Conservation (phyloP, 208 protist genomes). For the Acanthamoeba sp. region DNA sequence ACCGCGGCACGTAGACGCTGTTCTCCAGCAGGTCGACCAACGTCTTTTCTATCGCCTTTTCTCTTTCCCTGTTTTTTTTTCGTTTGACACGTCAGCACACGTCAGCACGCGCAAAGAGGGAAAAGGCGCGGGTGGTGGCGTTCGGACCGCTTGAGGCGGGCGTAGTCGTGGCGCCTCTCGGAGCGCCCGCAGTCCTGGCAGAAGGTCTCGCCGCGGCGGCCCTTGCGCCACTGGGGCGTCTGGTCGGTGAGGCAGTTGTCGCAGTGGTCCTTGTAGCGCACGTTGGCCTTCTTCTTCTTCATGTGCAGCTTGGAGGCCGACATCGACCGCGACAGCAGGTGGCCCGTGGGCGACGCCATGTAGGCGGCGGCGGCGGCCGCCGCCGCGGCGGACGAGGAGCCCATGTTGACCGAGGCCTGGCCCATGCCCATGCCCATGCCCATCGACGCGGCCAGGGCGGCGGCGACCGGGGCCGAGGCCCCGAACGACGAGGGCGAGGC, state of each 20-base stretch:
- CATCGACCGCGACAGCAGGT: constrained; percentile 14
- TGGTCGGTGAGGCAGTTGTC: constrained; percentile 60
- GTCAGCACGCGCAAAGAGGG: neutral
- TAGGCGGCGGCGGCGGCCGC: neutral
- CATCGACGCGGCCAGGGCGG: neutral
- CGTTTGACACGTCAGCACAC: neutral
- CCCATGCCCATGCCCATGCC: neutral
- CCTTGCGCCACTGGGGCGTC: constrained; percentile 66
- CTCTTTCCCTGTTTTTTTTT: neutral
- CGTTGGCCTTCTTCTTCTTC: constrained; percentile 63
- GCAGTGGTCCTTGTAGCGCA: constrained; percentile 65
- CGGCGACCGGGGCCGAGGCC: constrained; percentile 9
- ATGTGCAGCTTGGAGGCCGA: neutral
- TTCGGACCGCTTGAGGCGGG: constrained; percentile 11
- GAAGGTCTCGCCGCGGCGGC: constrained; percentile 67
- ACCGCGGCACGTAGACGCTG: constrained; percentile 39
- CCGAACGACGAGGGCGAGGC: constrained; percentile 28
- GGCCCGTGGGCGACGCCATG: constrained; percentile 20
- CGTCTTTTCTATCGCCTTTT: constrained; percentile 40
- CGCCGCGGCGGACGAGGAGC: neutral
- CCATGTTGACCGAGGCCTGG: neutral
- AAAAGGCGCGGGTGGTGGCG: neutral
- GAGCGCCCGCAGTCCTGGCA: constrained; percentile 56
- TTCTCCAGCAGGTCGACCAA: constrained; percentile 30
- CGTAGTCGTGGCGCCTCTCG: constrained; percentile 52